Conservation (phyloP, 2,329 filamentous ascomycete genomes). For the Sporothrix brunneoviolacea region DNA sequence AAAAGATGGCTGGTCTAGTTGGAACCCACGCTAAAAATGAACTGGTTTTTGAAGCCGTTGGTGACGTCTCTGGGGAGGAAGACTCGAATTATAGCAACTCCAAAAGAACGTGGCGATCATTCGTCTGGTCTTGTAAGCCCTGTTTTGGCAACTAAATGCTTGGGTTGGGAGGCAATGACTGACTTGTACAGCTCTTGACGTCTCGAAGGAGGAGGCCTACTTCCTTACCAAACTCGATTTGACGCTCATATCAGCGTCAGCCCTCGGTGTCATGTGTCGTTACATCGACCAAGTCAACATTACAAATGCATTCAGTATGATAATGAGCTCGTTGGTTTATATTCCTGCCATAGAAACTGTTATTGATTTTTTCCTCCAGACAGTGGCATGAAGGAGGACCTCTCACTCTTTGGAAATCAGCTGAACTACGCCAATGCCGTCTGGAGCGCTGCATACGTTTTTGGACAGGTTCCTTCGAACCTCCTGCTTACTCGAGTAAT, state of each 20-base stretch:
- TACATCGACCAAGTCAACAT: constrained; percentile 26
- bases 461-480: constrained; percentile 38
- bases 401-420: constrained; percentile 25
- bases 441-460: constrained; percentile 27
- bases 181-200: constrained; percentile 19
- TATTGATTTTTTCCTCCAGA: constrained; percentile 15
- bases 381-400: constrained; percentile 27
- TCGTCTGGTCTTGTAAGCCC: constrained; percentile 23
- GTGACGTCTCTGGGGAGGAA: too few relatives aligned
- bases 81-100: constrained; percentile 19
- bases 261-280: constrained; percentile 24
- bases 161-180: background rate
- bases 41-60: too few relatives aligned
- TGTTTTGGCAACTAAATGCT: too few relatives aligned
- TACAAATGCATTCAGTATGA: constrained; percentile 24
- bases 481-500: constrained; percentile 32
- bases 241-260: constrained; percentile 22
- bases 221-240: constrained; percentile 25
- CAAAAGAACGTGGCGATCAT: constrained; percentile 34
- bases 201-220: constrained; percentile 22
- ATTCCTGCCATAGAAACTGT: background rate
- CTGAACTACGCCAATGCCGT: constrained; percentile 38
- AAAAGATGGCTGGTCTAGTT: too few relatives aligned
- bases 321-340: background rate
- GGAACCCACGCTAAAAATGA: too few relatives aligned